Conservation (phyloP, 1,139 yeast species). For the Scheffersomyces stambukii region DNA sequence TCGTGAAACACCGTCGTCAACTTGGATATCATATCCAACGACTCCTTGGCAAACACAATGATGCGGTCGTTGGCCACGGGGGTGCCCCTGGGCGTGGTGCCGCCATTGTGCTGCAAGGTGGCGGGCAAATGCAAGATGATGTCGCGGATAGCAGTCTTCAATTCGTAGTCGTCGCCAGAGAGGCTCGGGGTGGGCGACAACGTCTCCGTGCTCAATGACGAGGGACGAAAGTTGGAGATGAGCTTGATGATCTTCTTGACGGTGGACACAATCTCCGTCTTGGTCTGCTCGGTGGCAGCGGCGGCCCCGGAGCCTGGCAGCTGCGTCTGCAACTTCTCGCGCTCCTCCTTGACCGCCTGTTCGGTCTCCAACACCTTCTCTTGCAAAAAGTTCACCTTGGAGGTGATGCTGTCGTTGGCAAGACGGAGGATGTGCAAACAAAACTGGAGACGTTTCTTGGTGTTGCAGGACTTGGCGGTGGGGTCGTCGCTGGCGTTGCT, state of each 20-base stretch:
- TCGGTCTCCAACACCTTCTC: slow-evolving; percentile 26
- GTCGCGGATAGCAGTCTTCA: slow-evolving; percentile 73
- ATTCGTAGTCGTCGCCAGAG: slow-evolving; percentile 14
- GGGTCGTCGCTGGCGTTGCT: slow-evolving; percentile 11
- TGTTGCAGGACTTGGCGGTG: slow-evolving; percentile 34
- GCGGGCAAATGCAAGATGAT: slow-evolving; percentile 69
- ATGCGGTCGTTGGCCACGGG: slow-evolving; percentile 53
- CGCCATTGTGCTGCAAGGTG: slow-evolving; percentile 16
- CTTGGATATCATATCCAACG: slow-evolving; percentile 80
- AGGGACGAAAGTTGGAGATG: slow-evolving; percentile 85
- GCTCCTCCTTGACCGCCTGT: slow-evolving; percentile 13
- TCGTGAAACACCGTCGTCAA: slow-evolving; percentile 82
- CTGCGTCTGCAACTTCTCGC: slow-evolving; percentile 8
- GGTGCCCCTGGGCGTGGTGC: slow-evolving; percentile 3
- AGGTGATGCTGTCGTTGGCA: slow-evolving; percentile 69
- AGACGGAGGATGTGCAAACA: slow-evolving; percentile 69
- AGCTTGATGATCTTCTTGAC: slow-evolving; percentile 84
- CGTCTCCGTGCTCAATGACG: slow-evolving; percentile 33
- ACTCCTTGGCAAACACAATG: slow-evolving; percentile 79
- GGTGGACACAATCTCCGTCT: slow-evolving; percentile 80
- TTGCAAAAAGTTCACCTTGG: slow-evolving; percentile 62
- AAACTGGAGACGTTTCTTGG: slow-evolving; percentile 65
- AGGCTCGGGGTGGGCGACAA: slow-evolving; percentile 10
- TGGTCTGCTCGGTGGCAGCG: slow-evolving; percentile 43
- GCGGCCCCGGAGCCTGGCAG: slow-evolving; percentile 5